Conservation (phyloP, 2,329 filamentous ascomycete genomes). For the Diaporthe amygdali region DNA sequence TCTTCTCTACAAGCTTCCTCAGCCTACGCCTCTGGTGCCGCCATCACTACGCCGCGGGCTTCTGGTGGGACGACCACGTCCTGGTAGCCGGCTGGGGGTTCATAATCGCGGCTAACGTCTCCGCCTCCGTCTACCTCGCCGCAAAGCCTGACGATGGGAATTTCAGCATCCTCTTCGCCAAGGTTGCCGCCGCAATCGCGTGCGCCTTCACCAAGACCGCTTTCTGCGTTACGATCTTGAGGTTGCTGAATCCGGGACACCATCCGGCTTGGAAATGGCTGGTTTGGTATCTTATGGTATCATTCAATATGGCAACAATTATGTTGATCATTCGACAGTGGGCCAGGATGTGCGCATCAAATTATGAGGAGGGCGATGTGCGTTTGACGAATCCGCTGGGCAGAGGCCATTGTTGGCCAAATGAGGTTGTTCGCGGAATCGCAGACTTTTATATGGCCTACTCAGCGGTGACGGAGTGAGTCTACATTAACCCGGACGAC, state of each 20-base stretch:
- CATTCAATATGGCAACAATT: neutral
- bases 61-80: constrained; percentile 1
- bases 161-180: constrained; percentile 7
- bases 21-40: constrained; percentile 1
- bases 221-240: neutral
- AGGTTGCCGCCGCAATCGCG: neutral
- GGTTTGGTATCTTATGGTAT: neutral
- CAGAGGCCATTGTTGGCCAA: neutral
- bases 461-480: neutral
- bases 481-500: neutral
- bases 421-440: neutral
- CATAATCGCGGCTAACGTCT: neutral
- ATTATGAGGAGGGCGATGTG: constrained; percentile 3
- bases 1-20: neutral
- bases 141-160: neutral
- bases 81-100: neutral
- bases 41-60: neutral
- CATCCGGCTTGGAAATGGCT: neutral
- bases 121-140: neutral
- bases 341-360: neutral
- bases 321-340: constrained; percentile 6
- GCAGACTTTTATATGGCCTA: neutral
- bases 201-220: constrained; percentile 4
- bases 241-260: neutral
- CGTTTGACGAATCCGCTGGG: constrained; percentile 2